Conservation (phyloP, 2,329 filamentous ascomycete genomes). For the Aureobasidium lini region DNA sequence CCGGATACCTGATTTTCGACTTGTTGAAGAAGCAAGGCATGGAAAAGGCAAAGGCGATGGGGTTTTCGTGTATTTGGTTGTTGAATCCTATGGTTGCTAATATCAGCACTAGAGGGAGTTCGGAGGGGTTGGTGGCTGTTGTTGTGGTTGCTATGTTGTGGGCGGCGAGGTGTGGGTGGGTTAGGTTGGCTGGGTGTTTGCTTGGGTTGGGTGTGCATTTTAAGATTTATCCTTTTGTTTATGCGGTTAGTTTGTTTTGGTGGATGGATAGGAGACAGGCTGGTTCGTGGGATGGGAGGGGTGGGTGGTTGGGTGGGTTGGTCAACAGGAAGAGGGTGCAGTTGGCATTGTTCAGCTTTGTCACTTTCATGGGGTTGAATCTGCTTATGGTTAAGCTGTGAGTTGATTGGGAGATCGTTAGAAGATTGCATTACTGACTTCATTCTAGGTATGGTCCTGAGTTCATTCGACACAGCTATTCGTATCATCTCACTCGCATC, state of each 20-base stretch:
- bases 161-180: conserved; percentile 61
- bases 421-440: neutral
- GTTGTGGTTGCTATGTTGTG: conserved; percentile 77
- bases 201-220: conserved; percentile 86
- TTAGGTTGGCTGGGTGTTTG: conserved; percentile 61
- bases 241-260: conserved; percentile 73
- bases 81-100: conserved; percentile 97
- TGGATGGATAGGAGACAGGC: conserved; percentile 59
- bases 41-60: conserved; percentile 50
- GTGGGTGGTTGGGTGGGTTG: conserved; percentile 2
- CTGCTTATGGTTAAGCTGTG: conserved; percentile 68
- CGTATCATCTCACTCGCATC: conserved; percentile 86
- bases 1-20: conserved; percentile 67
- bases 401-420: conserved; percentile 26
- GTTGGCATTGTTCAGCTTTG: conserved; percentile 57
- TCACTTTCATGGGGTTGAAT: conserved; percentile 69
- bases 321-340: conserved; percentile 41
- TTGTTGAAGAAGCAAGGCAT: conserved; percentile 38
- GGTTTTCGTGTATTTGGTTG: conserved; percentile 82
- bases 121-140: conserved; percentile 81
- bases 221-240: conserved; percentile 98
- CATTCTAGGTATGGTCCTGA: conserved; percentile 60
- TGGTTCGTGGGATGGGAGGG: conserved; percentile 3
- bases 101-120: conserved; percentile 91
- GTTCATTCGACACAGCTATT: conserved; percentile 83